Evolutionary conservation across 768 basidiomycete genomes (phyloP).

Genomic region (Tricholoma flavovirens): DNA sequence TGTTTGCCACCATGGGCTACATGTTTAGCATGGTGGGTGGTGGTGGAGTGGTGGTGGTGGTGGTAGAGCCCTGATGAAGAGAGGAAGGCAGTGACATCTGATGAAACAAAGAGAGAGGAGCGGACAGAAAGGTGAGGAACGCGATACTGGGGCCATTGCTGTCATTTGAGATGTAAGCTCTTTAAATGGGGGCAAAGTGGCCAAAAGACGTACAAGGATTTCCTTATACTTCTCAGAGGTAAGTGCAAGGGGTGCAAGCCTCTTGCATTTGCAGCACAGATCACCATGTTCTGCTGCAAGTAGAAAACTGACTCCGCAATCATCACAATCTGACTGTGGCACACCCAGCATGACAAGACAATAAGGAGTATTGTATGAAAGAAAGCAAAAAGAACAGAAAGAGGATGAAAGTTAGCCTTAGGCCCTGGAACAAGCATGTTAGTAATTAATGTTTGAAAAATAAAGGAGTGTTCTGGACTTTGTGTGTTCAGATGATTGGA

Average conservation of each 20-base stretch:
- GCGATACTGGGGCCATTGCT: neutral
- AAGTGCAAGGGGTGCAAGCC: neutral
- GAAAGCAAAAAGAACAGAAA: neutral
- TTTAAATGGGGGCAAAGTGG: neutral
- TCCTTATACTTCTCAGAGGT: neutral
- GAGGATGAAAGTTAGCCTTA: neutral
- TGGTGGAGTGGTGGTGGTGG: too few species aligned
- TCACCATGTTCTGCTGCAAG: neutral
- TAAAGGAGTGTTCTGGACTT: too few species aligned
- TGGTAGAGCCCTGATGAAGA: too few species aligned
- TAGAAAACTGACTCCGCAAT: neutral
- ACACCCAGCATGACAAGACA: neutral
- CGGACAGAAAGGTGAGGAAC: too few species aligned
- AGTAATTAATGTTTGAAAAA: too few species aligned
- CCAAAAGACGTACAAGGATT: neutral
- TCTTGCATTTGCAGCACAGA: neutral
- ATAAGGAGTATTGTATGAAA: neutral
- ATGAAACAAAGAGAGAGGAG: too few species aligned
- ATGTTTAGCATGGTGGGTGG: too few species aligned
- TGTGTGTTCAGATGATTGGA: too few species aligned
- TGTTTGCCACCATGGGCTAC: too few species aligned
- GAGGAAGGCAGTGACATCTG: too few species aligned
- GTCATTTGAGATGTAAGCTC: neutral
- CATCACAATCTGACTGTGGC: neutral
- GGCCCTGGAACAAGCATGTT: neutral